phyloP scores from a whole-genome alignment of 768 basidiomycete species.

The Mrakia blollopis region DNA sequence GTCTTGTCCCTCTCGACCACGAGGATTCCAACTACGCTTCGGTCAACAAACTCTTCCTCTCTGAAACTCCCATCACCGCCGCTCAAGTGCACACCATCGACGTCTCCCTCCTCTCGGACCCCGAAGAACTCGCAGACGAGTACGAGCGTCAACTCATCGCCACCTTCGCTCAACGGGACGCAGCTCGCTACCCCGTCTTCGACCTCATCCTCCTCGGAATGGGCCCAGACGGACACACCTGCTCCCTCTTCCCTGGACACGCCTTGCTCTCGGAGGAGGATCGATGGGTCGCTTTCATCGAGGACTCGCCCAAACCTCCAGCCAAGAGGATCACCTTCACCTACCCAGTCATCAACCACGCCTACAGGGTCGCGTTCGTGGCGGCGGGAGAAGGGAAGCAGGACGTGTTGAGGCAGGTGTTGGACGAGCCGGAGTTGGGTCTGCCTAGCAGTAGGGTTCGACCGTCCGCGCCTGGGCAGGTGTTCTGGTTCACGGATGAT shows the following conservation, averaged over 20 bases:
- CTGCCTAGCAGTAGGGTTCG: slow-evolving; percentile 79
- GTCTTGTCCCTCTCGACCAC: slow-evolving; percentile 86
- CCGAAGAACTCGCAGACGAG: slow-evolving; percentile 49
- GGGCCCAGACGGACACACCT: slow-evolving; percentile 98
- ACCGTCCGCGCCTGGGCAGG: slow-evolving; percentile 70
- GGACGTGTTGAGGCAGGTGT: slow-evolving; percentile 62
- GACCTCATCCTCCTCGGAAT: slow-evolving; percentile 95
- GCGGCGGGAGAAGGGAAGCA: slow-evolving; percentile 76
- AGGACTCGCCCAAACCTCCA: slow-evolving; percentile 92
- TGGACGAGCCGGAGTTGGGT: slow-evolving; percentile 72
- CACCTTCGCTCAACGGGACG: slow-evolving; percentile 86
- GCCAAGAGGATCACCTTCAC: slow-evolving; percentile 86
- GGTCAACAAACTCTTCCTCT: slow-evolving; percentile 67
- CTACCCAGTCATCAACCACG: slow-evolving; percentile 46
- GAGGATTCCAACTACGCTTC: slow-evolving; percentile 85
- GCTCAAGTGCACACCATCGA: slow-evolving; percentile 82
- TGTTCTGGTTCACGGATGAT: slow-evolving; percentile 94
- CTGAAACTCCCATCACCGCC: slow-evolving; percentile 70
- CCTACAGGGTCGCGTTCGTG: slow-evolving; percentile 77
- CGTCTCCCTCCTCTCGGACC: slow-evolving; percentile 52
- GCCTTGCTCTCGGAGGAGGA: slow-evolving; percentile 73
- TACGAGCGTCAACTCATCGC: slow-evolving; percentile 64
- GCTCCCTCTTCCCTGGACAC: slow-evolving; percentile 94
- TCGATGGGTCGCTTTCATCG: slow-evolving; percentile 89
- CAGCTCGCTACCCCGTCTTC: slow-evolving; percentile 94